Base-by-base conservation (phyloP, 2,329 filamentous ascomycete species). In the Colletotrichum sp. region DNA sequence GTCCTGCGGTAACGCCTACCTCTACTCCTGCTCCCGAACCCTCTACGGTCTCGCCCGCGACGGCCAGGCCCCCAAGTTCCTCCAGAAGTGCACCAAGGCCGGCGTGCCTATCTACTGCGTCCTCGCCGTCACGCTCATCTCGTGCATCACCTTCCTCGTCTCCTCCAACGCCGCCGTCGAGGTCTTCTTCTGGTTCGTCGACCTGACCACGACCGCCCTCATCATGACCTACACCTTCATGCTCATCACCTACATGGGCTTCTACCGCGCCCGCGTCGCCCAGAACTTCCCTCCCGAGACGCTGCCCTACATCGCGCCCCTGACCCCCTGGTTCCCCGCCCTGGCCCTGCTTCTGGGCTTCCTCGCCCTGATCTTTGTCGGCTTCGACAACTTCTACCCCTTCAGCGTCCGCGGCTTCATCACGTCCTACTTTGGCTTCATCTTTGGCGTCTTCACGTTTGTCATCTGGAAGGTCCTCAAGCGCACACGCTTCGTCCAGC, bases 381-480 rank as follows among this genome's bases (percentile, higher is more conserved):
- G 91, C 18, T 91, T 90, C 72, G 86, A 90, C 74, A 83, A 87
- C 26, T 91, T 92, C 77, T 84, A 86, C 74, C 89, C 89, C 8
- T 90, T 86, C 77, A 86, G 81, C 52, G 83, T 85, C 0, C 83
- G 87, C 12, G 84, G 85, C 58, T 91, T 91, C 80, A 78, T 91
- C 67, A 89, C 89, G 3, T 85, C 84, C 18, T 91, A 91, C 81
- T 90, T 91, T 78, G 88, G 85, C 10, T 82, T 91, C 34, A 86
- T 87, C 6, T 90, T 90, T 78, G 89, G 89, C 68, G 79, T 88
- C 48, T 80, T 86, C 7, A 84, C 95, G 12, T 96, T 90, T 79
- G 32, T 93, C 4, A 89, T 87, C 7, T 95, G 92, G 91, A 96
- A 95, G 83, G 10, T 94, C 3, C 72, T 90, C 78, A 91, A 93